phyloP scores from a whole-genome alignment of 108 stramenopile genomes.

The Aurantiochytrium sp. region DNA sequence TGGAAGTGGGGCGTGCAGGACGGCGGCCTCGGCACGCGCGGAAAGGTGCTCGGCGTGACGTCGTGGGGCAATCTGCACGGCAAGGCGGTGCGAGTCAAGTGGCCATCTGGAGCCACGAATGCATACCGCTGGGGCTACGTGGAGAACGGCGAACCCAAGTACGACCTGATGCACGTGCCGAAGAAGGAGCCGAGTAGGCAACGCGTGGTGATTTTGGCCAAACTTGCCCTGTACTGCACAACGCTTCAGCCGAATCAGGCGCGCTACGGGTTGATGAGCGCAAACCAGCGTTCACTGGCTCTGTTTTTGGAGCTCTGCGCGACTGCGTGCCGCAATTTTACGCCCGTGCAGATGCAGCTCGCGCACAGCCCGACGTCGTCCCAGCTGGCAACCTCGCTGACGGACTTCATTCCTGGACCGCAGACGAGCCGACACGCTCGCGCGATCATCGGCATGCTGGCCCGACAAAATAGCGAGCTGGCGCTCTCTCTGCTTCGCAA shows the following conservation, averaged over 20 bases:
- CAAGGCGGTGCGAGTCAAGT: constrained; percentile 22
- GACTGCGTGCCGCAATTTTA: constrained; percentile 18
- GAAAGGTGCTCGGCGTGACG: background rate
- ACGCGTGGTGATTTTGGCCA: background rate
- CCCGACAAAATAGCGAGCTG: background rate
- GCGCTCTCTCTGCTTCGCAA: background rate
- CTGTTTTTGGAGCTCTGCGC: constrained; percentile 24
- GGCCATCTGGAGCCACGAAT: background rate
- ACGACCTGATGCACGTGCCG: background rate
- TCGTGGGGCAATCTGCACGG: background rate
- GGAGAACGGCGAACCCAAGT: background rate
- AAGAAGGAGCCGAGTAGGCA: background rate
- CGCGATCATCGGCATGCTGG: background rate
- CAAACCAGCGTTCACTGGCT: background rate
- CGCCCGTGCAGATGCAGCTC: background rate
- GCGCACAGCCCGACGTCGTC: background rate
- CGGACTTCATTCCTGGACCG: background rate
- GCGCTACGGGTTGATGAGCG: background rate
- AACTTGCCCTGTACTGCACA: background rate
- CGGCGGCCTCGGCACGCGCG: constrained; percentile 14
- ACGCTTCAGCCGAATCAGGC: background rate
- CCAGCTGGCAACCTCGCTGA: background rate
- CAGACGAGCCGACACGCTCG: constrained; percentile 17
- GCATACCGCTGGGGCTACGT: constrained; percentile 13
- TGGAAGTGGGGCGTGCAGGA: constrained; percentile 20